Percentiles rank a stretch among this genome's conserved stretches.
Evolutionary conservation across 495 filamentous ascomycete species (phyloP).

Genomic region (Thozetella sp.): DNA sequence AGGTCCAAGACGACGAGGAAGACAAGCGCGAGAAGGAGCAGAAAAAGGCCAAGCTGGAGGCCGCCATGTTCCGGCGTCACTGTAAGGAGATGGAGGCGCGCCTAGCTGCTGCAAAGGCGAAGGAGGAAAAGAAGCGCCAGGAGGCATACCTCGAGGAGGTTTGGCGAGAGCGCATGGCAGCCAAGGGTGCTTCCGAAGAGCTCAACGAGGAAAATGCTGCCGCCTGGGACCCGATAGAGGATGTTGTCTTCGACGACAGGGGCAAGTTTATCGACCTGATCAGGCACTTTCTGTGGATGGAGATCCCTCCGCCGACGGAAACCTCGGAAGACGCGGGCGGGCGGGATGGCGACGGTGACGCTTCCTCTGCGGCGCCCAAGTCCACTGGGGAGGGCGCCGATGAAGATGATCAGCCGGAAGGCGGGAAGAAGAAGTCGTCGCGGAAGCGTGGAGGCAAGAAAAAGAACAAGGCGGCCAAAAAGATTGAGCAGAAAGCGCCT

Average conservation of each 20-base stretch:
- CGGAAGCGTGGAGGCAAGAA: conserved; percentile 41
- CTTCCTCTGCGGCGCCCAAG: conserved; percentile 11
- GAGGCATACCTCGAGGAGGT: conserved; percentile 46
- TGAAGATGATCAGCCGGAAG: conserved; percentile 5
- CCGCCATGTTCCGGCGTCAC: conserved; percentile 49
- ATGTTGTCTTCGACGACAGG: conserved; percentile 47
- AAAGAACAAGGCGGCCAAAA: conserved; percentile 22
- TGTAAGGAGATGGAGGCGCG: conserved; percentile 38
- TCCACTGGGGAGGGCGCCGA: conserved; percentile 4
- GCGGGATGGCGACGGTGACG: conserved; percentile 11
- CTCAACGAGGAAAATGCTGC: conserved; percentile 26
- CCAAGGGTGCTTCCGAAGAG: conserved; percentile 16
- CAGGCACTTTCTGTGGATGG: conserved; percentile 45
- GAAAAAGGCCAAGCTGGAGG: conserved; percentile 52
- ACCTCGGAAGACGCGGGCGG: conserved; percentile 11
- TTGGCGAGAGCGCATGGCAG: conserved; percentile 40
- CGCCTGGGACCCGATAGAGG: conserved; percentile 57
- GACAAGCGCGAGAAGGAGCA: conserved; percentile 49
- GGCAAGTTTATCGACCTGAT: conserved; percentile 42
- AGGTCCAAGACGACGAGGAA: conserved; percentile 48
- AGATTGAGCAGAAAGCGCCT: conserved; percentile 5
- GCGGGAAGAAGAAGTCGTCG: conserved; percentile 19
- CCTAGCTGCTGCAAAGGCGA: conserved; percentile 28
- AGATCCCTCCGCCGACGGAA: conserved; percentile 9
- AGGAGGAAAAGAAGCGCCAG: conserved; percentile 42